Evolutionary conservation across 2,329 filamentous ascomycete genomes (phyloP), one percentile per base, ranked within the genome.

Genomic region (Epichloe glyceriae): DNA sequence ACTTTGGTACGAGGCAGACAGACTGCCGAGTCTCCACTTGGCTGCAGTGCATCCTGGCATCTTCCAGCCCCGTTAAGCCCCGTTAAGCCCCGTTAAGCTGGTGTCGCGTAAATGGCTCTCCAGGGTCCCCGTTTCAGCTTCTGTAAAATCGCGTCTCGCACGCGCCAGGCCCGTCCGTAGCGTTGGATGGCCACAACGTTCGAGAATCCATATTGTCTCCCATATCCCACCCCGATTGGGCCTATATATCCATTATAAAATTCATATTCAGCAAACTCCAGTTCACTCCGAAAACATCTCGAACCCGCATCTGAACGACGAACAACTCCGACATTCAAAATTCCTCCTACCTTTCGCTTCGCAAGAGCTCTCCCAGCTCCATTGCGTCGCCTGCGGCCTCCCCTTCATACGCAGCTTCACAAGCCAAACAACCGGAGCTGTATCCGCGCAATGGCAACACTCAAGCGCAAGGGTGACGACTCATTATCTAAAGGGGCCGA

Each of bases 401-500:
- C 12, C 11, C 37, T 30, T n/a, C 46, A 17, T 4, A 33, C 22
- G 8, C 42, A n/a, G 8, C 14, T 33, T 15, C 14, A 20, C 42
- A 14, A 10, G 19, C 22, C 17, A 4, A 11, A 4, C 20, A 15
- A 20, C 35, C 7, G 12, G 6, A 46, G 15, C 15, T 30, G 37
- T 14, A 43, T 38, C 15, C 49, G 58, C 55, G 61, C 54, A 50
- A 79, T 79, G 75, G 73, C 75, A 46, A 71, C 75, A 11, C 68
- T 80, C 55, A 88, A 88, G 70, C 82, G 85, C 58, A 86, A 86
- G 69, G 77, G 30, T 3, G 47, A 78, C 42, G 72, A 67, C 51
- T 70, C 73, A 50, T 61, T 73, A 20, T 57, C 67, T 5, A 61
- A 68, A 11, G 66, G 66, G 30, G 56, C 64, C 0, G 80, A 83